Conservation (phyloP, 2,329 filamentous ascomycete genomes). For the Colletotrichum spaethianum region DNA sequence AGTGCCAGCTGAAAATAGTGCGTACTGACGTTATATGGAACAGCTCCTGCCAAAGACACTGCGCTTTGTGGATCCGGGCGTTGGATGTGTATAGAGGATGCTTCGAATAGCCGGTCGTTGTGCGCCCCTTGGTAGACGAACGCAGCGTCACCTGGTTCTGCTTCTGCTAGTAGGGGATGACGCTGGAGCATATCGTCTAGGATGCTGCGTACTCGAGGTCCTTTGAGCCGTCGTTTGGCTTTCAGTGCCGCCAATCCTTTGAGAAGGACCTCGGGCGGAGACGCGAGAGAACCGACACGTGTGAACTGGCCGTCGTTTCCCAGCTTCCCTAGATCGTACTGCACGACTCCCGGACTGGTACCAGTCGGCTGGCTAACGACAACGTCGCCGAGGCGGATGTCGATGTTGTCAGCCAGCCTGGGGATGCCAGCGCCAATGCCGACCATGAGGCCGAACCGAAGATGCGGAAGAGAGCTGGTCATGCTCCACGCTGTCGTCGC, state of each 20-base stretch:
- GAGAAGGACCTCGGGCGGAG: constrained; percentile 32
- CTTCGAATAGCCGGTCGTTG: constrained; percentile 42
- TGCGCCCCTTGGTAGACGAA: constrained; percentile 36
- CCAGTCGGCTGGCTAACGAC: constrained; percentile 30
- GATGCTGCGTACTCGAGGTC: constrained; percentile 28
- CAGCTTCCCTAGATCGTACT: constrained; percentile 41
- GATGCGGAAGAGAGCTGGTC: constrained; percentile 43
- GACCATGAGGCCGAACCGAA: constrained; percentile 41
- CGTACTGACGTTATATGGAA: background rate
- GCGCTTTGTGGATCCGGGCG: background rate
- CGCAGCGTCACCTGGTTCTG: constrained; percentile 25
- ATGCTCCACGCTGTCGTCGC: constrained; percentile 47
- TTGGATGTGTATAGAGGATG: constrained; percentile 32
- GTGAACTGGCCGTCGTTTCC: background rate
- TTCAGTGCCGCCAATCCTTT: constrained; percentile 31
- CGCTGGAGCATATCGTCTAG: constrained; percentile 30
- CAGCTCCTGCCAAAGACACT: background rate
- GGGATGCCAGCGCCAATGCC: constrained; percentile 46
- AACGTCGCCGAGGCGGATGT: constrained; percentile 43
- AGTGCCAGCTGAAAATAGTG: background rate
- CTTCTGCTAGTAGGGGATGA: constrained; percentile 34
- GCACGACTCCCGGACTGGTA: constrained; percentile 31
- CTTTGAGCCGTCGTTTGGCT: constrained; percentile 22
- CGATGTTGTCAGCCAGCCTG: constrained; percentile 28
- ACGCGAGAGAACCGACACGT: constrained; percentile 26